Conservation (phyloP, 495 filamentous ascomycete genomes). For the Xylaria flabelliformis region DNA sequence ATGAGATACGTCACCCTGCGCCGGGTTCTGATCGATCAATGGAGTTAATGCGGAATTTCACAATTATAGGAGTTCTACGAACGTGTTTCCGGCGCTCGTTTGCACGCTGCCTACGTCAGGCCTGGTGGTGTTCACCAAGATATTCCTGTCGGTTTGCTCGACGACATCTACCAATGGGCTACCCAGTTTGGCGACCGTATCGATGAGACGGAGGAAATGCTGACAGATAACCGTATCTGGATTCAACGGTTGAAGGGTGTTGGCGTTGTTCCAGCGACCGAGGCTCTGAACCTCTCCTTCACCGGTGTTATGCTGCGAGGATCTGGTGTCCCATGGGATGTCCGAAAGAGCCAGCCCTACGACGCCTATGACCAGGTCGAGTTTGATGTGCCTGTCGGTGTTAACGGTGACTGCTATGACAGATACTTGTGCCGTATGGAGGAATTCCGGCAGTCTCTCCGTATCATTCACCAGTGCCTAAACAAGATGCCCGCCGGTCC, state of each 20-base stretch:
- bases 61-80: conserved; percentile 93
- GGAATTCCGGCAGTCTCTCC: conserved; percentile 95
- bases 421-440: conserved; percentile 99
- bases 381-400: conserved; percentile 95
- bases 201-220: conserved; percentile 97
- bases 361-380: conserved; percentile 98
- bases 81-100: conserved; percentile 95
- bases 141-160: conserved; percentile 90
- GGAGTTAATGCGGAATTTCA: conserved; percentile 20
- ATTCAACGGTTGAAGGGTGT: conserved; percentile 88
- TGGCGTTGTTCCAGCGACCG: conserved; percentile 87
- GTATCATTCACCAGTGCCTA: conserved; percentile 98
- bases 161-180: conserved; percentile 99
- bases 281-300: conserved; percentile 95
- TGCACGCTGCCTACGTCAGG: conserved; percentile 97
- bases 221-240: conserved; percentile 99
- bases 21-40: background rate
- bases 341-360: conserved; percentile 94
- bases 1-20: background rate
- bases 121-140: conserved; percentile 97
- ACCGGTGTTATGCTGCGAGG: conserved; percentile 97
- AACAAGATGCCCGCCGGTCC: conserved; percentile 98
- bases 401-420: conserved; percentile 99
- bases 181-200: conserved; percentile 99
- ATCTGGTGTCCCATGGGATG: conserved; percentile 96